Evolutionary conservation across 495 filamentous ascomycete genomes (phyloP), one percentile per base, ranked within the genome.

Genomic region (Penicillium malachiteum): DNA sequence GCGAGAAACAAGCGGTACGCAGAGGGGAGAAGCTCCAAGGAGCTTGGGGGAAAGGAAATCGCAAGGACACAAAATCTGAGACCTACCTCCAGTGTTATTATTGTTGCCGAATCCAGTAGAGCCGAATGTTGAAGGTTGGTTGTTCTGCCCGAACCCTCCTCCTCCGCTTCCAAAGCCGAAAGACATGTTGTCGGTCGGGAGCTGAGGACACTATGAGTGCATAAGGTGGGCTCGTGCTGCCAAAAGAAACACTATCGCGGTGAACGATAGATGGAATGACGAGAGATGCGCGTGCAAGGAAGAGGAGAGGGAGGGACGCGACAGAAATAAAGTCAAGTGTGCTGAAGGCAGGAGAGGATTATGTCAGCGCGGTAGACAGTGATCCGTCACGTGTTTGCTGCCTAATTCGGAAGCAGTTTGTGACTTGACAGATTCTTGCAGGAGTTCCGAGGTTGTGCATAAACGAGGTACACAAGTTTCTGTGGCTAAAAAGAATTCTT

Each of bases 101-200:
- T 75, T 74, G 55, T 71, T 72, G 33, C 66, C 71, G 65, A 46
- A 46, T 14, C 65, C 71, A 65, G 71, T 64, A 59, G 68, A 57
- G 41, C 77, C 75, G 64, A 79, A 82, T 52, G 77, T 80, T 57
- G 75, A 75, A 50, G 76, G 78, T 56, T 79, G 74, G 66, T 82
- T 78, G 63, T 83, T 83, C 61, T 81, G 75, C 64, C 85, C 84
- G 69, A 87, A 87, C 63, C 81, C 81, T 69, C 75, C 81, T 69
- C 75, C 77, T 52, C 80, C 80, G 32, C 38, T 43, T 67, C 74
- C 78, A 56, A 69, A 69, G 58, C 69, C 72, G 68, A 77, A 77
- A 64, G 74, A 75, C 74, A 79, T 79, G 52, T 63, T 71, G 65
- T 62, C 66, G 62, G 52, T 65, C 63, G 64, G 60, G 49, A 64